phyloP scores from a whole-genome alignment of 768 basidiomycete genomes.

The Kondoa malvinella region DNA sequence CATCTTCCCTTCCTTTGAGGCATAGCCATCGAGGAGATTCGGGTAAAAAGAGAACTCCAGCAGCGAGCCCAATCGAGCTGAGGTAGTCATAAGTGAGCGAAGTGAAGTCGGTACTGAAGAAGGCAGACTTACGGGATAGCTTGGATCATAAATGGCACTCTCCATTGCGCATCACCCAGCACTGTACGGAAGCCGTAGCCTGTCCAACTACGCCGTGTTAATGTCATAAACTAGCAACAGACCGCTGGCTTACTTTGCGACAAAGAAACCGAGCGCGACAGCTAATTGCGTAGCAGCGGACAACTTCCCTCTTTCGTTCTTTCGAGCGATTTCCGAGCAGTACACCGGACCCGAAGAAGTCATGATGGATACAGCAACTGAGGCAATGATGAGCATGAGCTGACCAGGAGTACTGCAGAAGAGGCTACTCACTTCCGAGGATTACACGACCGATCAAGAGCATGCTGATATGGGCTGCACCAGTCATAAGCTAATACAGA shows the following conservation, averaged over 20 bases:
- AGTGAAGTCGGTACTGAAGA: neutral
- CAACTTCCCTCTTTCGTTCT: neutral
- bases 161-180: neutral
- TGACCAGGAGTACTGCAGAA: neutral
- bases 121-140: neutral
- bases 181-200: neutral
- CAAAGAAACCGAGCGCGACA: slow-evolving; percentile 3
- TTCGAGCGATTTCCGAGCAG: neutral
- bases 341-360: neutral
- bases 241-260: neutral
- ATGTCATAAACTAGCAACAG: neutral
- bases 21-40: neutral
- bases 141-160: neutral
- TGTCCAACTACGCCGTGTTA: neutral
- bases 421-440: too few relatives aligned
- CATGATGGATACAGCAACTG: neutral
- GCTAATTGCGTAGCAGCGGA: neutral
- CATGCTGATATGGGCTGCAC: neutral
- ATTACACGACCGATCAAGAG: neutral
- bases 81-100: neutral
- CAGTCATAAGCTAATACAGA: slow-evolving; percentile 1
- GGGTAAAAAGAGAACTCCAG: neutral
- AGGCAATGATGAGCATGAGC: neutral
- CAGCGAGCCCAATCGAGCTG: neutral
- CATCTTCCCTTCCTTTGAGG: slow-evolving; percentile 7